These are phyloP conservation scores for Coelastrella sp. DNA, from an alignment of 139 green algal species.

Conservation along the genomic window DNA sequence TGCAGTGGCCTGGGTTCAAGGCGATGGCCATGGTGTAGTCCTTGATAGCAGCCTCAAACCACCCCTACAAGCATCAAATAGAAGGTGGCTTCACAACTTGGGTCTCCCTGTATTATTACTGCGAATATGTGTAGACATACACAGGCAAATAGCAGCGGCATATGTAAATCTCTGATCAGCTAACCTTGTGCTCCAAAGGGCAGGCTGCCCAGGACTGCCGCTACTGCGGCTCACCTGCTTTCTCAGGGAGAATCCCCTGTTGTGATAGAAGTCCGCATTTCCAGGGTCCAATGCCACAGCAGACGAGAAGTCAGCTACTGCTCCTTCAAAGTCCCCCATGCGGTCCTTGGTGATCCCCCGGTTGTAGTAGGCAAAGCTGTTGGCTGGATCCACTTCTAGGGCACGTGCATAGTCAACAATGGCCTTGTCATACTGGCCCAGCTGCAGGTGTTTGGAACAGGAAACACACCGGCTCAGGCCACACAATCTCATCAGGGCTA, in stretches of 20 bases:
- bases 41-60: slow-evolving; percentile 75
- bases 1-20: slow-evolving; percentile 78
- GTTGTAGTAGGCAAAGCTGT: slow-evolving; percentile 88
- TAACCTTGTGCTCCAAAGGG: neutral
- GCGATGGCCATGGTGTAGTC: slow-evolving; percentile 86
- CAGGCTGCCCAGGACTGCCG: neutral
- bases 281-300: slow-evolving; percentile 79
- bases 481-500: too few relatives aligned
- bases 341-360: slow-evolving; percentile 79
- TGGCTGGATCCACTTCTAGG: slow-evolving; percentile 69
- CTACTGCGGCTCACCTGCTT: slow-evolving; percentile 67
- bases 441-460: slow-evolving; percentile 31
- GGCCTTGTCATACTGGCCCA: slow-evolving; percentile 68
- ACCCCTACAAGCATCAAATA: slow-evolving; percentile 53
- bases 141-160: neutral
- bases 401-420: slow-evolving; percentile 80
- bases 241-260: slow-evolving; percentile 87
- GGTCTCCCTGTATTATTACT: neutral
- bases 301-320: slow-evolving; percentile 76
- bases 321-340: slow-evolving; percentile 65
- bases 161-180: too few relatives aligned
- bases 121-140: neutral
- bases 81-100: neutral
- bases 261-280: slow-evolving; percentile 93
- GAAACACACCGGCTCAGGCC: neutral